Evolutionary conservation across 345 rosid genomes (phyloP).

Genomic region (Lagerstroemia speciosa): DNA sequence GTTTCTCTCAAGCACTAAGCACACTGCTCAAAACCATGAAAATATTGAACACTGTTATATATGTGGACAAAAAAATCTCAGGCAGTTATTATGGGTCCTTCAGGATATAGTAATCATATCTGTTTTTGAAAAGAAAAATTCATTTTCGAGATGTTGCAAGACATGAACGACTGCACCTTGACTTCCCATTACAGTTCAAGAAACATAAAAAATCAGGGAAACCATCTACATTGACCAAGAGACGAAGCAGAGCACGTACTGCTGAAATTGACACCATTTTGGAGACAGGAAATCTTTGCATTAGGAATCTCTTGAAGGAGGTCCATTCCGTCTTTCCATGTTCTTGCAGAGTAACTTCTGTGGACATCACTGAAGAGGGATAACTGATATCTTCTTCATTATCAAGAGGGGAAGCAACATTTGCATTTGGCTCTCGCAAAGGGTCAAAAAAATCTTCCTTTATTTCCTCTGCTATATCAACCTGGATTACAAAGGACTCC

Average conservation of each 20-base stretch:
- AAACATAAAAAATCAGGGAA: not conserved
- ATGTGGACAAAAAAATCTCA: not conserved
- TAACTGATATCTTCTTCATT: conserved; percentile 18
- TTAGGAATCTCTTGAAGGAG: conserved; percentile 62
- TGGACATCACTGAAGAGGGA: conserved; percentile 14
- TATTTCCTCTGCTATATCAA: conserved; percentile 17
- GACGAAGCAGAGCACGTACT: conserved; percentile 26
- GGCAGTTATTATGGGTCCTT: not conserved
- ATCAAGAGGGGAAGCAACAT: conserved; percentile 18
- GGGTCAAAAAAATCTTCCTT: conserved; percentile 63
- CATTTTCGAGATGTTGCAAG: not conserved
- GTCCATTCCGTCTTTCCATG: conserved; percentile 52
- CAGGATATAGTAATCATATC: not conserved
- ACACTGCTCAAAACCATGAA: not conserved
- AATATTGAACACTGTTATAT: not conserved
- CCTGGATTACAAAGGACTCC: conserved; percentile 18
- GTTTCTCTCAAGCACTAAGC: not conserved
- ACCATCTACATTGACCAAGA: not conserved
- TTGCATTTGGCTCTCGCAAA: conserved; percentile 31
- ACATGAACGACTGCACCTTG: not conserved
- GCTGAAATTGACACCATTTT: conserved; percentile 62
- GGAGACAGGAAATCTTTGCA: conserved; percentile 82
- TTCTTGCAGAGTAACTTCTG: conserved; percentile 21
- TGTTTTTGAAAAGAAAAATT: not conserved
- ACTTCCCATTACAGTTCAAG: not conserved